These are phyloP conservation scores for Flaveria robusta DNA, from an alignment of 129 eudicot genomes.

Conservation along the genomic window DNA sequence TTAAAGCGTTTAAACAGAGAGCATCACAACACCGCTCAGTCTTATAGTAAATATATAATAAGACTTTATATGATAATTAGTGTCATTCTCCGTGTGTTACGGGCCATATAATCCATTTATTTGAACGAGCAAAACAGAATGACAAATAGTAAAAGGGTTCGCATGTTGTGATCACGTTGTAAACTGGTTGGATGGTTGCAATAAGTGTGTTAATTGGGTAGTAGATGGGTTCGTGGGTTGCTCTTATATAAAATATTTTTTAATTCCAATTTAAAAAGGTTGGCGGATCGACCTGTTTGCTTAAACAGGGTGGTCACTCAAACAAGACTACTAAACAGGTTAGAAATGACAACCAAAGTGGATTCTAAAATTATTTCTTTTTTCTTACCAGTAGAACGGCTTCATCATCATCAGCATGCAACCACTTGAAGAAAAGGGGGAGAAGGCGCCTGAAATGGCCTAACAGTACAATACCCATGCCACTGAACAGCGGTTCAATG, in stretches of 20 bases:
- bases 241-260: background rate
- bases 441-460: slow-evolving; percentile 86
- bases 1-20: background rate
- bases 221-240: background rate
- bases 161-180: background rate
- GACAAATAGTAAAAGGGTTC: background rate
- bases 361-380: slow-evolving; percentile 13
- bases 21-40: background rate
- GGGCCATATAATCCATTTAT: background rate
- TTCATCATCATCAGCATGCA: slow-evolving; percentile 91
- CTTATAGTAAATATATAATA: background rate
- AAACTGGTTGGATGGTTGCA: background rate
- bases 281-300: no score
- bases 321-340: no score
- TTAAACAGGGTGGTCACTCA: no score
- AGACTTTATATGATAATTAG: background rate
- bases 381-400: slow-evolving; percentile 65
- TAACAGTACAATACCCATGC: slow-evolving; percentile 75
- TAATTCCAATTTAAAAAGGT: no score
- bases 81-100: background rate
- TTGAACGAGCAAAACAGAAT: background rate
- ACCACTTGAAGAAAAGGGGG: slow-evolving; percentile 90
- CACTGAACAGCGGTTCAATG: slow-evolving; percentile 54
- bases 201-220: background rate
- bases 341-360: background rate